Conservation (phyloP, 2,329 filamentous ascomycete genomes). For the Tetracladium maxilliforme region DNA sequence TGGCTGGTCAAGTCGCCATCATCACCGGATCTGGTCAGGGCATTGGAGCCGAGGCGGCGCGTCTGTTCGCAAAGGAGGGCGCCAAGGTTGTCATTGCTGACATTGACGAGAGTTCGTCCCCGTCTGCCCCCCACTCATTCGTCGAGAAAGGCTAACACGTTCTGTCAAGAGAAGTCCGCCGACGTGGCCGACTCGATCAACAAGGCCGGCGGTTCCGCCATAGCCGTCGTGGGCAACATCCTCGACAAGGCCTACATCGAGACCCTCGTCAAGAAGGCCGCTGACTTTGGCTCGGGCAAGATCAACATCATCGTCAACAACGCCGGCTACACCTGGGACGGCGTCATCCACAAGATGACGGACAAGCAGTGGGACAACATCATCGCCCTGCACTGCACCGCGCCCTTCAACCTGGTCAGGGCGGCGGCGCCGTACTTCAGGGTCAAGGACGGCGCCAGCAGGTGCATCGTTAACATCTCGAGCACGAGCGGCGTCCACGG, state of each 20-base stretch:
- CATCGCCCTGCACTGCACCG: constrained; percentile 67
- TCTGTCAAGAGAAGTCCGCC: constrained; percentile 47
- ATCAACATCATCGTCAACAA: constrained; percentile 90
- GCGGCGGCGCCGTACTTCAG: constrained; percentile 77
- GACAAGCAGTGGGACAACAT: constrained; percentile 91
- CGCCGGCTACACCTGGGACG: constrained; percentile 86
- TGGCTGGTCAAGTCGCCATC: constrained; percentile 71
- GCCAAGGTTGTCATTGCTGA: constrained; percentile 75
- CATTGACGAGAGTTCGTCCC: constrained; percentile 52
- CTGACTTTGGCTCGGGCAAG: constrained; percentile 72
- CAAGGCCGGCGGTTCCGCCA: constrained; percentile 43
- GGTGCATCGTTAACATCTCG: constrained; percentile 72
- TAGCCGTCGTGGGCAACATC: constrained; percentile 66
- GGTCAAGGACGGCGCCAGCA: constrained; percentile 65
- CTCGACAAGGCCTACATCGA: constrained; percentile 56
- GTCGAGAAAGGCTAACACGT: constrained; percentile 7
- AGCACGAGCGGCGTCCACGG: constrained; percentile 72
- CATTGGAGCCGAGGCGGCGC: constrained; percentile 73
- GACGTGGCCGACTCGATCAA: constrained; percentile 59
- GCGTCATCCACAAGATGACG: constrained; percentile 81
- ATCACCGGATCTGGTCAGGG: constrained; percentile 79
- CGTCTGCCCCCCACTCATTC: not conserved
- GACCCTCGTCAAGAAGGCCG: constrained; percentile 57
- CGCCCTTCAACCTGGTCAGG: constrained; percentile 71
- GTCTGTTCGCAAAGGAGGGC: constrained; percentile 75